phyloP scores from a whole-genome alignment of 1,284 basidiomycete species.

The Afroboletus lepidellus region DNA sequence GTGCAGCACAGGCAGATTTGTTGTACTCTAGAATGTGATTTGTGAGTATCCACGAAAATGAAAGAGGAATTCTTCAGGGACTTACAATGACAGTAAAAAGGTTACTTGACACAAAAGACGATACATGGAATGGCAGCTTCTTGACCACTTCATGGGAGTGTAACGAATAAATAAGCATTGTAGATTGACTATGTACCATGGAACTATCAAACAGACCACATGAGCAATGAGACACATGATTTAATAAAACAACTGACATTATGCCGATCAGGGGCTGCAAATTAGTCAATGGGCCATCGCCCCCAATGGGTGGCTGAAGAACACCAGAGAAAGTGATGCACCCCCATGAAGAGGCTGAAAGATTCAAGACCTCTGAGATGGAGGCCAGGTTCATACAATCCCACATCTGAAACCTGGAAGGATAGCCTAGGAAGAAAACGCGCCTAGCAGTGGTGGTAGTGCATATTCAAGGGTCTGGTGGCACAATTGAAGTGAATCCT shows the following conservation, averaged over 20 bases:
- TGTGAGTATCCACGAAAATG: slow-evolving; percentile 1
- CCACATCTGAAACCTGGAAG: slow-evolving; percentile 65
- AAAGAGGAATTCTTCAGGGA: slow-evolving; percentile 11
- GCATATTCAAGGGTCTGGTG: slow-evolving; percentile 4
- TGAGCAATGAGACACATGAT: background rate
- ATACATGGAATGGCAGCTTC: slow-evolving; percentile 42
- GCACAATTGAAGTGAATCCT: slow-evolving; percentile 2
- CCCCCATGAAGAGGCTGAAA: slow-evolving; percentile 32
- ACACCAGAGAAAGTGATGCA: slow-evolving; percentile 45
- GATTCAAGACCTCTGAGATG: slow-evolving; percentile 40
- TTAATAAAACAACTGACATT: slow-evolving; percentile 43
- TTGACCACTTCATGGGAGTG: slow-evolving; percentile 54
- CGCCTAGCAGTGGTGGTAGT: slow-evolving; percentile 35
- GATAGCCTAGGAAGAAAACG: slow-evolving; percentile 61
- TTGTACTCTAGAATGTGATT: slow-evolving; percentile 47
- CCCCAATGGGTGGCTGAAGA: slow-evolving; percentile 38
- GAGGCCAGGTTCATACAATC: slow-evolving; percentile 59
- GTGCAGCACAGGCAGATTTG: slow-evolving; percentile 53
- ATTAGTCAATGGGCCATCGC: slow-evolving; percentile 32
- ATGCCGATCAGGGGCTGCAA: slow-evolving; percentile 55
- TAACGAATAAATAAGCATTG: slow-evolving; percentile 61
- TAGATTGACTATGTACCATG: slow-evolving; percentile 31
- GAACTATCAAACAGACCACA: slow-evolving; percentile 18
- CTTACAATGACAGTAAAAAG: slow-evolving; percentile 60
- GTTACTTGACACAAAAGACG: slow-evolving; percentile 49